These are phyloP conservation scores for Colletotrichum spaethianum DNA, from an alignment of 2,329 filamentous ascomycete genomes.

Conservation along the genomic window DNA sequence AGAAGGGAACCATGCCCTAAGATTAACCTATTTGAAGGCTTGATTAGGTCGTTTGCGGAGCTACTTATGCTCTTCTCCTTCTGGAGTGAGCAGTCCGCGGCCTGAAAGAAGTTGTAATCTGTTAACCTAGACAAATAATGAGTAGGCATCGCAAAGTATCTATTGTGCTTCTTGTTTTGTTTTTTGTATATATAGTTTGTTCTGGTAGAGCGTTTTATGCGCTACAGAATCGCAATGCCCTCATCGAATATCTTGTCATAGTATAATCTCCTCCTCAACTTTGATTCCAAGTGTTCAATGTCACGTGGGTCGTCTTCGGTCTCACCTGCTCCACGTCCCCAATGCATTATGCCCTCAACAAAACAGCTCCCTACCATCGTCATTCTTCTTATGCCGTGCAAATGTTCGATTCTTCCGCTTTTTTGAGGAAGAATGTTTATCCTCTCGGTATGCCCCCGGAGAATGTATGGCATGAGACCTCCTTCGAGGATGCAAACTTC, in stretches of 20 bases:
- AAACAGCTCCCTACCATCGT: constrained; percentile 30
- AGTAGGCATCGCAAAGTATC: neutral
- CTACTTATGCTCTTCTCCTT: neutral
- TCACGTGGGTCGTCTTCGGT: neutral
- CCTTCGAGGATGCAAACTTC: constrained; percentile 17
- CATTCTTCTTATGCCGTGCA: neutral
- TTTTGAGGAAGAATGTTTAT: neutral
- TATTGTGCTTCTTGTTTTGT: neutral
- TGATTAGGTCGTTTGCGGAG: neutral
- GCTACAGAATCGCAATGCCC: neutral
- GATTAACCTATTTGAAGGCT: neutral
- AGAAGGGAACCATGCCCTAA: neutral
- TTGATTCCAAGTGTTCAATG: neutral
- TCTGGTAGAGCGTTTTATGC: too few relatives aligned
- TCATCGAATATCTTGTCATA: neutral
- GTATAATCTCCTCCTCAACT: neutral
- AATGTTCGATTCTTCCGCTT: neutral
- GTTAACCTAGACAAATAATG: too few relatives aligned
- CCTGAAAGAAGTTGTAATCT: neutral
- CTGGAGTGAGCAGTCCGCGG: neutral
- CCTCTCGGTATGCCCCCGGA: neutral
- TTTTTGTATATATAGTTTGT: too few relatives aligned
- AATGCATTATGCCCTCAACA: constrained; percentile 26
- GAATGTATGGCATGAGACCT: constrained; percentile 18
- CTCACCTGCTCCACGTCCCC: neutral